Base-by-base conservation (phyloP, 768 basidiomycete genomes). In the Tylopilus sp. region DNA sequence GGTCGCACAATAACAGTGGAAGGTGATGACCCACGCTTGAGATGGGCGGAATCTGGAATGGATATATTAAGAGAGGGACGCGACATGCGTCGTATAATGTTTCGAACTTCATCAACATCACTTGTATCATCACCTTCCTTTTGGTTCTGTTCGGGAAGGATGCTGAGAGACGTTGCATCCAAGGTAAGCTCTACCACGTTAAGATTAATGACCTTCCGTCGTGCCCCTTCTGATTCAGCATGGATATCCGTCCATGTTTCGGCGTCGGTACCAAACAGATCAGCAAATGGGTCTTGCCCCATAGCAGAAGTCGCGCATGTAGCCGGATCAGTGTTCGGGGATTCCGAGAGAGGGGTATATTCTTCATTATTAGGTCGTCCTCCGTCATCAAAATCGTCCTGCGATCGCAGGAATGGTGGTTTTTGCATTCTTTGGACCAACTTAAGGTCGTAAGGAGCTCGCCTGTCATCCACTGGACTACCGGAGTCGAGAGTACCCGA, bases 261-360 rank as follows among this genome's bases (percentile, higher is more conserved):
- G 54, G 73, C 79, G 63, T 85, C 85, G n/a, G 76, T 75, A 41
- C 84, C 82, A 68, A 85, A 86, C 7, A 85, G 75, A 56, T 85
- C 82, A 9, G 67, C 73, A 23, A 85, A 70, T 20, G 81, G 82
- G 62, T 86, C 82, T 50, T 61, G 66, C 50, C 58, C 64, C 45
- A 59, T 57, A 47, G 66, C 47, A 44, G 71, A 66, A 58, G 66
- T 60, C 38, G 77, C 72, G 44, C 68, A 66, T 43, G 73, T 72
- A 10, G 74, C 75, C 22, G 66, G 39, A 40, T 73, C 75, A 17
- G 41, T 41, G 36, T 53, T 65, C 22, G 59, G 50, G 25, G 61
- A 57, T 33, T 66, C 66, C 15, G 69, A 56, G 26, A 71, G 67
- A 41, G 57, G 70, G 12, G 48, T 38, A 57, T 73, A 71, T 9